Evolutionary conservation across 2,329 filamentous ascomycete genomes (phyloP), one percentile per base, ranked within the genome.

Genomic region (Phyllosticta capitalensis): DNA sequence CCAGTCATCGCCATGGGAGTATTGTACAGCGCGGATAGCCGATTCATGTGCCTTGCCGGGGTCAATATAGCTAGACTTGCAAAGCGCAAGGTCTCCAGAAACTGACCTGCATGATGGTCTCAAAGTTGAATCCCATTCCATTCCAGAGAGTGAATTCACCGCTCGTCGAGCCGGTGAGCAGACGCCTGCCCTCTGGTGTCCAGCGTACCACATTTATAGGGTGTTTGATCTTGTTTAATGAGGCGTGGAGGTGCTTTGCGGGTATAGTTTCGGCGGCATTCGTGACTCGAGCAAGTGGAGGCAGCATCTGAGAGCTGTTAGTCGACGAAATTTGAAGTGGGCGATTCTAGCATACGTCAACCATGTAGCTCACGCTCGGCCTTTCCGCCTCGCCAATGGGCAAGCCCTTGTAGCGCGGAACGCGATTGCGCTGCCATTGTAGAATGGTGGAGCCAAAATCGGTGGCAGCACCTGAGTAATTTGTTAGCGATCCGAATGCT

Each of bases 131-230:
- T 22, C 91, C 92, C 51, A 92, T 97, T 63, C 94, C 94, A 72
- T 99, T 99, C 94, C 94, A 99, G 3, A 99, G 76, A 48, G 95
- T 99, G 68, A 99, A 99, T 72, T 99, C 94, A 69, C 94, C 94
- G 71, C 92, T 97, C 65, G 91, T 95, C 0, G 92, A 95, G 21
- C 91, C 94, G 0, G 94, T 97, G 70, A 99, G 81, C 60, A 99
- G 78, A 65, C 94, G 82, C 62, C 94, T 86, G 26, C 94, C 94
- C 74, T 99, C 94, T 6, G 94, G 94, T 17, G 95, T 99, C 94
- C 94, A 99, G 72, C 90, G 84, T 49, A 99, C 92, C 9, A 97
- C 90, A 64, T 96, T 97, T 69, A 99, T 89, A 1, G 94, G 94
- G 67, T 97, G 94, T 70, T 96, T 95, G 68, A 95, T 92, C 71